These are phyloP conservation scores for Candida patagonica DNA, from an alignment of 805 yeast species.

Conservation along the genomic window DNA sequence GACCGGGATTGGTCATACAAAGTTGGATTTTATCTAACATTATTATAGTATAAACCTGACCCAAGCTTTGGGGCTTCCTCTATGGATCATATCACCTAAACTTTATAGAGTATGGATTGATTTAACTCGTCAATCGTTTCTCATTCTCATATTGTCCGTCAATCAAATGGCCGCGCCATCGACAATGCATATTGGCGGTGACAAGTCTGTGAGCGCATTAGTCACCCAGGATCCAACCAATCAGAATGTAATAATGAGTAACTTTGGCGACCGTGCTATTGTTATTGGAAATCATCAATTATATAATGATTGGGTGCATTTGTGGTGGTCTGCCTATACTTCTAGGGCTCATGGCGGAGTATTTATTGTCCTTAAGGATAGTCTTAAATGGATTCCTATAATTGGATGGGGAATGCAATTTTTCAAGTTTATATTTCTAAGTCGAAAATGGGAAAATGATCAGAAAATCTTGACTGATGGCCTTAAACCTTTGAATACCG, in stretches of 20 bases:
- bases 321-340: conserved; percentile 80
- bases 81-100: conserved; percentile 18
- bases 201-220: conserved; percentile 18
- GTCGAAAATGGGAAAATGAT: conserved; percentile 82
- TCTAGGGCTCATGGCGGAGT: conserved; percentile 55
- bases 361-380: conserved; percentile 68
- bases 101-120: conserved; percentile 25
- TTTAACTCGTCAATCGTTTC: conserved; percentile 27
- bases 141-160: conserved; percentile 21
- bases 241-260: conserved; percentile 14
- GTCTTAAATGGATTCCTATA: conserved; percentile 60
- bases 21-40: too few relatives aligned
- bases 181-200: conserved; percentile 1
- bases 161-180: conserved; percentile 26
- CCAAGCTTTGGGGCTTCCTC: conserved; percentile 25
- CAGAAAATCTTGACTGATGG: conserved; percentile 46
- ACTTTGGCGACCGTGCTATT: conserved; percentile 45
- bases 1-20: too few relatives aligned
- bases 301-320: conserved; percentile 84
- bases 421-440: conserved; percentile 67
- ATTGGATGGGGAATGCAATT: conserved; percentile 80
- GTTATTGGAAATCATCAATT: conserved; percentile 87
- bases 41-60: conserved; percentile 13
- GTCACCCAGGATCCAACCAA: conserved; percentile 17
- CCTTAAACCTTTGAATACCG: conserved; percentile 42